Percentiles rank a stretch among this genome's conserved stretches.
These are phyloP conservation scores for Erigeron philadelphicus DNA, from an alignment of 140 eudicot species.

Conservation along the genomic window DNA sequence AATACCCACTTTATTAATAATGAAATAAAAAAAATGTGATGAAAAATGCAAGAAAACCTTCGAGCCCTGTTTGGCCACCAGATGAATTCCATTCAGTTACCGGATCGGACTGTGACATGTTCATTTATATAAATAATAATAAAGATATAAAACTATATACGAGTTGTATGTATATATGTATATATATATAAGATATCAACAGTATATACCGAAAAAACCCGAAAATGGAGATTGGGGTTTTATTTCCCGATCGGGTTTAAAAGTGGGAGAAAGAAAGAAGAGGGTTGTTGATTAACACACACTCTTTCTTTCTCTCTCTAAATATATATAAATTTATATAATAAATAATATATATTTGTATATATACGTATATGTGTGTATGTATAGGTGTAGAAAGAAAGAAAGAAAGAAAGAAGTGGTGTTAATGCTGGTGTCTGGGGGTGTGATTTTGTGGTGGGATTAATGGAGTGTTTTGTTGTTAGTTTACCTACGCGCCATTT, in stretches of 20 bases:
- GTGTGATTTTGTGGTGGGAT: slow-evolving; percentile 19
- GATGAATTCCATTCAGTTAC: slow-evolving; percentile 63
- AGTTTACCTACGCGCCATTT: slow-evolving; percentile 28
- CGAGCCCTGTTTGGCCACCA: slow-evolving; percentile 67
- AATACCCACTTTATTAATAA: background rate
- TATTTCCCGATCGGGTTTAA: slow-evolving; percentile 30
- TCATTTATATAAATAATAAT: slow-evolving; percentile 23
- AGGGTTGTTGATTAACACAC: slow-evolving; percentile 23
- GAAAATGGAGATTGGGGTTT: slow-evolving; percentile 20
- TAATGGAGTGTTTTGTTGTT: slow-evolving; percentile 9
- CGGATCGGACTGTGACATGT: slow-evolving; percentile 62
- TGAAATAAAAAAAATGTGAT: background rate
- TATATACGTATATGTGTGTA: background rate
- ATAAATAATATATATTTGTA: too few relatives aligned
- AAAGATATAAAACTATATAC: slow-evolving; percentile 19
- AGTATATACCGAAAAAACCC: slow-evolving; percentile 27
- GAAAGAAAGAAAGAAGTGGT: background rate
- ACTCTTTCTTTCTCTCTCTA: background rate
- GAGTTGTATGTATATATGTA: background rate
- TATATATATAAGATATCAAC: slow-evolving; percentile 12
- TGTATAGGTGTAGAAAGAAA: slow-evolving; percentile 31
- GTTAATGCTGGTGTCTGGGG: slow-evolving; percentile 16
- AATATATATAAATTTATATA: background rate
- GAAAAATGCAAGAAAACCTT: slow-evolving; percentile 33
- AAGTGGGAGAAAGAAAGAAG: slow-evolving; percentile 29